A percentile compares a stretch with the other conserved stretches of the same genome.
Conservation (phyloP, 2,329 filamentous ascomycete species). For the Gyromitra esculenta region DNA sequence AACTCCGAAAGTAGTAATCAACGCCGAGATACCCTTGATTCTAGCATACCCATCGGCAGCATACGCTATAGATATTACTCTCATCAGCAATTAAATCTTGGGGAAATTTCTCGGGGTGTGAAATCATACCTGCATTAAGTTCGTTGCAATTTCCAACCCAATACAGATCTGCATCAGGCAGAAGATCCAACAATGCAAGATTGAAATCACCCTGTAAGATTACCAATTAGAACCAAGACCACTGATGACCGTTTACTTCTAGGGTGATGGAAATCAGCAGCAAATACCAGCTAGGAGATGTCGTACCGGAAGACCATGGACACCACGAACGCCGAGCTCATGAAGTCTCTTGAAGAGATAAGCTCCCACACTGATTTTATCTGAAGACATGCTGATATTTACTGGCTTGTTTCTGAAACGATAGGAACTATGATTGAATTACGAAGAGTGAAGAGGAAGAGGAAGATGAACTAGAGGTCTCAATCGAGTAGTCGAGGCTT, state of each 20-base stretch:
- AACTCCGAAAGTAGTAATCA: conserved; percentile 80
- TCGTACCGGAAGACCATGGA: conserved; percentile 71
- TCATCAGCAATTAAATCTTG: conserved; percentile 38
- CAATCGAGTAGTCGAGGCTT: conserved; percentile 14
- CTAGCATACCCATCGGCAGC: conserved; percentile 83
- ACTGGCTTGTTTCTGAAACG: neutral
- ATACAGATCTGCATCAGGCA: conserved; percentile 67
- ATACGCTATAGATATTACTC: conserved; percentile 66
- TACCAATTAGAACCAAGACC: neutral
- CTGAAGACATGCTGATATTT: conserved; percentile 42
- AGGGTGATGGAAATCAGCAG: neutral
- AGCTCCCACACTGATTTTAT: conserved; percentile 58
- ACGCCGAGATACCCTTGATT: conserved; percentile 74
- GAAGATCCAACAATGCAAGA: conserved; percentile 73
- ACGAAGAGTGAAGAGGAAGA: neutral
- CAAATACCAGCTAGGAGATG: neutral
- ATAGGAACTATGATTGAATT: conserved; percentile 14
- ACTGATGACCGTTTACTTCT: neutral
- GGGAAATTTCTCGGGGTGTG: conserved; percentile 39
- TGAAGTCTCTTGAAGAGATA: conserved; percentile 74
- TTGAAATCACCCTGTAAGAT: conserved; percentile 72
- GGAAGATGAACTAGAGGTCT: neutral
- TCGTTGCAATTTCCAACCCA: conserved; percentile 71
- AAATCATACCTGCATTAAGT: conserved; percentile 73
- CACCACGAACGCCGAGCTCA: conserved; percentile 71